A percentile compares a stretch with the other conserved stretches of the same genome.
Conservation (phyloP, 1,284 basidiomycete species). For the Cutaneotrichosporon spelunceum region DNA sequence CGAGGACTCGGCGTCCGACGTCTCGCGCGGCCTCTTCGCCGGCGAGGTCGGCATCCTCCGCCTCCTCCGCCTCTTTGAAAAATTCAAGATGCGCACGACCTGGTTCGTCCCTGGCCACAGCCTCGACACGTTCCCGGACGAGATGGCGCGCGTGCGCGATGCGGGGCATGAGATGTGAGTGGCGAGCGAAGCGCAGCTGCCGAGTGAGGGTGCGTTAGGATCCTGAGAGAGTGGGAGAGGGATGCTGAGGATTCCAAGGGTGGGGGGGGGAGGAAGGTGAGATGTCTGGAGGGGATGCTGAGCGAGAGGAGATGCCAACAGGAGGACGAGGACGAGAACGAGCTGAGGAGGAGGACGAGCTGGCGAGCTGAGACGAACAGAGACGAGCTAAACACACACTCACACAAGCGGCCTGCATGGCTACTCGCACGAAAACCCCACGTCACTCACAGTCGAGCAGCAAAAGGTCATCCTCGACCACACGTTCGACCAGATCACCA, state of each 20-base stretch:
- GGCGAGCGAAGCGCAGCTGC: too few species aligned
- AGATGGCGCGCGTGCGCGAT: constrained; percentile 51
- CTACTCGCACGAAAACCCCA: constrained; percentile 73
- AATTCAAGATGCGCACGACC: constrained; percentile 64
- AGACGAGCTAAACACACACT: background rate
- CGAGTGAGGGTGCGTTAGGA: too few species aligned
- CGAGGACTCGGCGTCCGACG: constrained; percentile 50
- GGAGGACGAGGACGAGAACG: too few species aligned
- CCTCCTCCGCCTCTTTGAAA: constrained; percentile 67
- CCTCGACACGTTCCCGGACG: constrained; percentile 52
- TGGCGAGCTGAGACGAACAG: too few species aligned
- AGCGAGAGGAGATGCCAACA: too few species aligned
- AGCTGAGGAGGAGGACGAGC: too few species aligned
- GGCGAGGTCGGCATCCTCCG: constrained; percentile 69
- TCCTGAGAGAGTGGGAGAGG: too few species aligned
- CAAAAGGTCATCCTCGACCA: constrained; percentile 69
- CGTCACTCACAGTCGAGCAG: constrained; percentile 62
- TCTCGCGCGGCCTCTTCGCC: constrained; percentile 53
- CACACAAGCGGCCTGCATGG: constrained; percentile 61
- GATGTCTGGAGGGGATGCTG: too few species aligned
- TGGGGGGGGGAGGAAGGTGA: too few species aligned
- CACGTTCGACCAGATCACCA: constrained; percentile 64
- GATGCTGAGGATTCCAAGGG: too few species aligned
- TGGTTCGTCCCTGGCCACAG: constrained; percentile 65
- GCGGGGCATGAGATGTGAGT: constrained; percentile 53